Evolutionary conservation across 2,329 filamentous ascomycete species (phyloP).

Genomic region (Aspergillus sp.): DNA sequence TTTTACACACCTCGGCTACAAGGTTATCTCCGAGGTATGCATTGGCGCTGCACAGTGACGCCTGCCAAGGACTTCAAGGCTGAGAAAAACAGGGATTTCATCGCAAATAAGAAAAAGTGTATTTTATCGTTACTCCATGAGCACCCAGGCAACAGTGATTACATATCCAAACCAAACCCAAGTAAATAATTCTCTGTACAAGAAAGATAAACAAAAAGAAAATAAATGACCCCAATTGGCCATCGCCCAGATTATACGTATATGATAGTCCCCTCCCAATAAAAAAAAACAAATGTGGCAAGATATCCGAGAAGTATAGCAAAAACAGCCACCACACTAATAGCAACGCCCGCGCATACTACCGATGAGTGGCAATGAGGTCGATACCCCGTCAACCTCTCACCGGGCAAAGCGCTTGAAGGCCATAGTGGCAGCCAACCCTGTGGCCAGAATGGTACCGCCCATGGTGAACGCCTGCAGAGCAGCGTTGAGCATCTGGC

Average conservation of each 20-base stretch:
- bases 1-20: too few relatives aligned
- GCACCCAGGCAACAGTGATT: background rate
- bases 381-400: slow-evolving; percentile 1
- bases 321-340: background rate
- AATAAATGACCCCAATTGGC: background rate
- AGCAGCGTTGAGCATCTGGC: slow-evolving; percentile 51
- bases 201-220: background rate
- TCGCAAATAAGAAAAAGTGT: background rate
- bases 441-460: slow-evolving; percentile 41
- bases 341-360: slow-evolving; percentile 19
- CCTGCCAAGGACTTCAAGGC: too few relatives aligned
- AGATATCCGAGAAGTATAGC: background rate
- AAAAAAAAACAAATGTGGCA: background rate
- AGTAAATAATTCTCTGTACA: background rate
- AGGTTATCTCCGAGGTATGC: too few relatives aligned
- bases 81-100: background rate
- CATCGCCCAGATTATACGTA: background rate
- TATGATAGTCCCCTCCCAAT: background rate
- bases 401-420: slow-evolving; percentile 35
- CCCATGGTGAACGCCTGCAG: slow-evolving; percentile 47
- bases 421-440: slow-evolving; percentile 33
- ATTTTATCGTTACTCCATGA: background rate
- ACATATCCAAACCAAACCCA: too few relatives aligned
- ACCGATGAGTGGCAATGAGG: slow-evolving; percentile 1
- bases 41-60: too few relatives aligned